A percentile compares a stretch with the other conserved stretches of the same genome.
These are phyloP conservation scores for Mrakia gelida DNA, from an alignment of 768 basidiomycete species.

Conservation along the genomic window DNA sequence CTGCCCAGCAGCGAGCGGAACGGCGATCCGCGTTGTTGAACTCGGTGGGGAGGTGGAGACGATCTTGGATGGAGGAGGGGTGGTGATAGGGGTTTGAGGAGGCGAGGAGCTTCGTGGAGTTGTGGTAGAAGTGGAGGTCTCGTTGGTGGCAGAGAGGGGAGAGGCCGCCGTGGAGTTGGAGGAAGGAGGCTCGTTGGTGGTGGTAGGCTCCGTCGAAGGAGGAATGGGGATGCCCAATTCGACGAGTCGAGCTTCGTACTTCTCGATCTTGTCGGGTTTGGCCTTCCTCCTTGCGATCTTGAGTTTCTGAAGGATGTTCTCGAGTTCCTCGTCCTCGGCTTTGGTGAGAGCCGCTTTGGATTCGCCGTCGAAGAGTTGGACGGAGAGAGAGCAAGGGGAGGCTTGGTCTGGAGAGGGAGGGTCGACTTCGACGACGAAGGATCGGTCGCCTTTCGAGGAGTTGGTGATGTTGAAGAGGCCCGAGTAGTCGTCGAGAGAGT, in stretches of 20 bases:
- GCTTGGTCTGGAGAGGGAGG: constrained; percentile 29
- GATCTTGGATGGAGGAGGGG: neutral
- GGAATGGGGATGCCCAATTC: constrained; percentile 39
- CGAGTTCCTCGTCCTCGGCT: constrained; percentile 41
- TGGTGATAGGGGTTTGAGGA: neutral
- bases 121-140: neutral
- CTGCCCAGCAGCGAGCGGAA: constrained; percentile 6
- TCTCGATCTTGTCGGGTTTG: constrained; percentile 41
- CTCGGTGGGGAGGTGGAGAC: neutral
- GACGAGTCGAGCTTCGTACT: constrained; percentile 39
- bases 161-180: neutral
- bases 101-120: neutral
- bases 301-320: constrained; percentile 42
- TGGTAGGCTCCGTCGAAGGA: neutral
- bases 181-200: neutral
- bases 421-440: constrained; percentile 38
- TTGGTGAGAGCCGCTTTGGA: constrained; percentile 39
- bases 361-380: constrained; percentile 37
- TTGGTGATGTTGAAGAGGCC: constrained; percentile 39
- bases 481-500: neutral
- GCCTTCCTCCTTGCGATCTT: constrained; percentile 42
- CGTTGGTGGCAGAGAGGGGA: neutral
- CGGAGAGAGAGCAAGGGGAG: constrained; percentile 21
- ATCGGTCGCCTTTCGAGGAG: constrained; percentile 39
- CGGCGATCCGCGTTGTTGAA: constrained; percentile 11